phyloP scores from a whole-genome alignment of 495 filamentous ascomycete species.

The Lentithecium fluviatile region DNA sequence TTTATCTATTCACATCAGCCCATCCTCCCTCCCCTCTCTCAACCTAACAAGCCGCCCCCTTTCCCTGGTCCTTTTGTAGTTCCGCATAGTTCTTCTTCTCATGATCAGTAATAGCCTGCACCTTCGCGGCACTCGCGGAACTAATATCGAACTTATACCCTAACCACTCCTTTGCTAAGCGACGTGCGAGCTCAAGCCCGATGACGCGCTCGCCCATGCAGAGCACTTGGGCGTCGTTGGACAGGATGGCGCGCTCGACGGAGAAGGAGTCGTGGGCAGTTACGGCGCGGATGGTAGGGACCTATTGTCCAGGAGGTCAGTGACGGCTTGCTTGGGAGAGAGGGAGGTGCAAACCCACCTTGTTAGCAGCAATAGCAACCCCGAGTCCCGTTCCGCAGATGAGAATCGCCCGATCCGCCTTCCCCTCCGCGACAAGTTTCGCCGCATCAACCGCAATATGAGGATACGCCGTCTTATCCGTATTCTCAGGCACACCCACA shows the following conservation, averaged over 20 bases:
- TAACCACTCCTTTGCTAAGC: slow-evolving; percentile 77
- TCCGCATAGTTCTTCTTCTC: slow-evolving; percentile 54
- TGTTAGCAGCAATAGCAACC: slow-evolving; percentile 84
- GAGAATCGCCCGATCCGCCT: slow-evolving; percentile 74
- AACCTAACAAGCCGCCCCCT: too few relatives aligned
- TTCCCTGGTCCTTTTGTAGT: background rate
- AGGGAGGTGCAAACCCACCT: slow-evolving; percentile 49
- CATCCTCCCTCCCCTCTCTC: too few relatives aligned
- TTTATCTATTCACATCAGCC: too few relatives aligned
- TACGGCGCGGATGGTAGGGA: slow-evolving; percentile 74
- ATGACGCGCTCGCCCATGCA: slow-evolving; percentile 87
- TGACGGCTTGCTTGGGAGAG: too few relatives aligned
- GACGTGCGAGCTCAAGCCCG: slow-evolving; percentile 73
- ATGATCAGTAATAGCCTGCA: slow-evolving; percentile 70
- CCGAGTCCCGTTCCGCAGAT: slow-evolving; percentile 88
- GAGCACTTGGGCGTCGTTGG: slow-evolving; percentile 84
- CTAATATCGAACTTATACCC: slow-evolving; percentile 76
- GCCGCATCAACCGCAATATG: slow-evolving; percentile 72
- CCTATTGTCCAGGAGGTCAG: too few relatives aligned
- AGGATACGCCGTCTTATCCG: slow-evolving; percentile 82
- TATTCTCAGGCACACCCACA: slow-evolving; percentile 61
- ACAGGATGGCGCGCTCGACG: slow-evolving; percentile 76
- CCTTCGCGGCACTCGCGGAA: slow-evolving; percentile 71
- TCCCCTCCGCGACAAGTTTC: slow-evolving; percentile 64
- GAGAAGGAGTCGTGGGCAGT: slow-evolving; percentile 84